A percentile compares a stretch with the other conserved stretches of the same genome.
Evolutionary conservation across 306 rosid genomes (phyloP).

Genomic region (Inga laurina): DNA sequence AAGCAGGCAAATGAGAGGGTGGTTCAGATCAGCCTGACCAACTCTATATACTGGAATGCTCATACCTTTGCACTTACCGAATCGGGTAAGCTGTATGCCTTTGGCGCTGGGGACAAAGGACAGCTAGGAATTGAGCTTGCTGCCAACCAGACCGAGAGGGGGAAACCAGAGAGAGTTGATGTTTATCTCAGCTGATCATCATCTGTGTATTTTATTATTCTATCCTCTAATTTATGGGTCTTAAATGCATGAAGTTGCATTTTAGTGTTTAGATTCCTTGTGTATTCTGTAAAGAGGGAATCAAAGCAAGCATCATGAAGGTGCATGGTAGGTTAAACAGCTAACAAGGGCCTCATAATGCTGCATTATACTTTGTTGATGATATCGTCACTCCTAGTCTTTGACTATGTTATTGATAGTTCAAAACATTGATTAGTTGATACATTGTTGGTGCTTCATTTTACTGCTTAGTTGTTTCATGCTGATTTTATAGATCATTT

Average conservation of each 20-base stretch:
- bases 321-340: conserved; percentile 47
- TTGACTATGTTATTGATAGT: conserved; percentile 47
- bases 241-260: conserved; percentile 55
- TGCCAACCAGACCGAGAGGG: conserved; percentile 81
- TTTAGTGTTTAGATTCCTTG: conserved; percentile 49
- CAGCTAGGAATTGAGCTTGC: conserved; percentile 83
- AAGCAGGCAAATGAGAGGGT: conserved; percentile 75
- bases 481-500: conserved; percentile 38
- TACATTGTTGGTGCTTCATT: conserved; percentile 54
- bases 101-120: conserved; percentile 96
- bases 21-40: conserved; percentile 90
- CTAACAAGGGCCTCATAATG: conserved; percentile 39
- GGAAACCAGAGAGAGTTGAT: conserved; percentile 72
- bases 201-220: not conserved
- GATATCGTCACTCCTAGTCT: conserved; percentile 46
- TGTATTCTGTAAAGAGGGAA: conserved; percentile 67
- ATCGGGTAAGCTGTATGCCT: conserved; percentile 86
- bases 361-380: conserved; percentile 48
- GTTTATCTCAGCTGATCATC: conserved; percentile 69
- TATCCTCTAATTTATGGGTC: conserved; percentile 50
- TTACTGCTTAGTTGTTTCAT: conserved; percentile 37
- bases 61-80: conserved; percentile 94
- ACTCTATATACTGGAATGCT: conserved; percentile 92
- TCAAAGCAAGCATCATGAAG: conserved; percentile 46
- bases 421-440: conserved; percentile 26